Percentiles rank a stretch among this genome's conserved stretches.
These are phyloP conservation scores for Calocera viscosa DNA, from an alignment of 768 basidiomycete species.

Conservation along the genomic window DNA sequence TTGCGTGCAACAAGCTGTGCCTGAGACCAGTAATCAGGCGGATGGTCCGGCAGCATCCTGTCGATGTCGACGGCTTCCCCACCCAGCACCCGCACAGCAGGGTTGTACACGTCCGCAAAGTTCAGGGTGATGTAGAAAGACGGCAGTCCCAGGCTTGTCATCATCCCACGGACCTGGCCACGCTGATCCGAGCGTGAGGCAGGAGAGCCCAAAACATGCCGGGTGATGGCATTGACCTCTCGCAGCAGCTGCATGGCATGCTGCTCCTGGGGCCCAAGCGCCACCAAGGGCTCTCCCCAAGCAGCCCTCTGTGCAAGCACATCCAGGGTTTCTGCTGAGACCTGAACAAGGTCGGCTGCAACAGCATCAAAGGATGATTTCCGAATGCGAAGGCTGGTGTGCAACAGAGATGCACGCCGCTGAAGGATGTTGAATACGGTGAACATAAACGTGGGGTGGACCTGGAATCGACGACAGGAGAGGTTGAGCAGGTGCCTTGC, in stretches of 20 bases:
- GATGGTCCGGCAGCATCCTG: conserved; percentile 21
- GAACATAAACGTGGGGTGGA: conserved; percentile 34
- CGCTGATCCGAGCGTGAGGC: conserved; percentile 22
- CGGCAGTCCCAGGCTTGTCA: conserved; percentile 28
- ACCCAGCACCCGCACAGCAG: conserved; percentile 31
- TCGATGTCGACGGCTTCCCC: conserved; percentile 32
- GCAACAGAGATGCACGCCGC: conserved; percentile 23
- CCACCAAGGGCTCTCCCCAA: conserved; percentile 17
- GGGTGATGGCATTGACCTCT: conserved; percentile 19
- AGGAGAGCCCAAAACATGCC: conserved; percentile 24
- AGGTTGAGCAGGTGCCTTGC: conserved; percentile 27
- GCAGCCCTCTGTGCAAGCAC: conserved; percentile 20
- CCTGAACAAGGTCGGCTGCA: conserved; percentile 21
- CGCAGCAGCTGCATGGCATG: conserved; percentile 22
- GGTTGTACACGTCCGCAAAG: conserved; percentile 34
- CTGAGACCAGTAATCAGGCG: conserved; percentile 27
- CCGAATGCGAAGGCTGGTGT: conserved; percentile 27
- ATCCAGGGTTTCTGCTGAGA: conserved; percentile 22
- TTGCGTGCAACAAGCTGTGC: conserved; percentile 30
- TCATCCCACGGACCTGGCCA: conserved; percentile 32
- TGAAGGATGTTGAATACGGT: conserved; percentile 35
- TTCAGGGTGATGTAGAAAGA: conserved; percentile 37
- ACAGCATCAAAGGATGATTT: conserved; percentile 21
- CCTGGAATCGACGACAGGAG: conserved; percentile 28
- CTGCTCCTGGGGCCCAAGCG: conserved; percentile 24